Base-by-base conservation (phyloP, 1,139 yeast genomes). In the Candida smagusa region DNA sequence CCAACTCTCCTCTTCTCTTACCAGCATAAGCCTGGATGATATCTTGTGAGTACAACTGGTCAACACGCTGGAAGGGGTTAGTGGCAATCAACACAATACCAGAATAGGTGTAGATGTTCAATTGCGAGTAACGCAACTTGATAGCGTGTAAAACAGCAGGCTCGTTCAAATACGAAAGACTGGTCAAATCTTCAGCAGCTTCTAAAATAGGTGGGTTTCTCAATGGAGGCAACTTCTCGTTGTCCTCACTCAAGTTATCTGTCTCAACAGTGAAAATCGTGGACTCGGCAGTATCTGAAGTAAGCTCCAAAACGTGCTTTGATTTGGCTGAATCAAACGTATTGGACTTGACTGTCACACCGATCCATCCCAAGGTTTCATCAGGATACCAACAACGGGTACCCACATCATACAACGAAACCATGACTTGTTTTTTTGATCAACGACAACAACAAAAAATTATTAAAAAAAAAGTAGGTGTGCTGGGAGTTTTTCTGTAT, bases 11-110 rank as follows among this genome's bases (percentile, higher is more conserved):
- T 56, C 97, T 77, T 54, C 87, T 78, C 54, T 83, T 85, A 26
- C 96, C 96, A 8, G 96, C 87, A 59, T 92, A 92, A 11, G 95
- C 92, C 60, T 89, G 96, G 44, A 92, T 87, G 58, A 89, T 86
- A 52, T 90, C 96, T 35, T 86, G 85, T 7, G 96, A 82, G 60
- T 94, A 94, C 39, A 92, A 72, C 53, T 87, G 92, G 56, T 90
- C 97, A 31, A 89, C 88, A 49, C 85, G 74, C 58, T 87, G 96
- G 63, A 92, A 92, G 11, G 98, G 98, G 59, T 92, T 92, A 7
- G 96, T 84, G 26, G 98, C 98, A 56, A 92, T 90, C 56, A 92
- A 79, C 42, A 92, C 98, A 45, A 94, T 92, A 60, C 98, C 98
- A 1, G 96, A 87, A 60, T 92, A 92, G 3, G 98, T 94, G 61